phyloP scores from a whole-genome alignment of 345 rosid species.

The Kandelia obovata region DNA sequence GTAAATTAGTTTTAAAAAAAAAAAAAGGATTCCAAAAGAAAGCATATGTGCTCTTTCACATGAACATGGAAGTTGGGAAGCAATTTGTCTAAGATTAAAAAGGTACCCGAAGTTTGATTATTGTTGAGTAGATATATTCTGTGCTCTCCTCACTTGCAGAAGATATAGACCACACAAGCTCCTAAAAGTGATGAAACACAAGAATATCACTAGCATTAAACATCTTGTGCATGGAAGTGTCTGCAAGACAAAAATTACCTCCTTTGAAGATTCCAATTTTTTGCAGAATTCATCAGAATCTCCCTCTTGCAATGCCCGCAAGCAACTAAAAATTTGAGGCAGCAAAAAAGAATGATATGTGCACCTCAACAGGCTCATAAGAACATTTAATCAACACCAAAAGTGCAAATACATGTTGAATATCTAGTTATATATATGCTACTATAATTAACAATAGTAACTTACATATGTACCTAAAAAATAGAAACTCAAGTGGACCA shows the following conservation, averaged over 20 bases:
- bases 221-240: slow-evolving; percentile 13
- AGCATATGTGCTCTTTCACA: background rate
- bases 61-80: slow-evolving; percentile 3
- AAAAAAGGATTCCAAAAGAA: too few species aligned
- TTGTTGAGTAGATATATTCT: slow-evolving; percentile 68
- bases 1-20: too few species aligned
- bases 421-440: too few species aligned
- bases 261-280: slow-evolving; percentile 62
- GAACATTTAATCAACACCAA: background rate
- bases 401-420: background rate
- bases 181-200: slow-evolving; percentile 37
- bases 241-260: slow-evolving; percentile 44
- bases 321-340: slow-evolving; percentile 54
- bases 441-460: too few species aligned
- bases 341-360: slow-evolving; percentile 13
- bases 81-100: slow-evolving; percentile 2
- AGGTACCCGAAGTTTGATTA: slow-evolving; percentile 81
- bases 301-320: slow-evolving; percentile 86
- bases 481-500: too few species aligned
- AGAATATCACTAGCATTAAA: slow-evolving; percentile 12
- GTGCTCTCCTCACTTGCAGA: slow-evolving; percentile 90
- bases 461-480: too few species aligned
- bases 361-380: background rate
- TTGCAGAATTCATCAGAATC: slow-evolving; percentile 57
- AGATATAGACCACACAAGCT: slow-evolving; percentile 69